These are phyloP conservation scores for Pyricularia sp. DNA, from an alignment of 2,329 filamentous ascomycete genomes.

Conservation along the genomic window DNA sequence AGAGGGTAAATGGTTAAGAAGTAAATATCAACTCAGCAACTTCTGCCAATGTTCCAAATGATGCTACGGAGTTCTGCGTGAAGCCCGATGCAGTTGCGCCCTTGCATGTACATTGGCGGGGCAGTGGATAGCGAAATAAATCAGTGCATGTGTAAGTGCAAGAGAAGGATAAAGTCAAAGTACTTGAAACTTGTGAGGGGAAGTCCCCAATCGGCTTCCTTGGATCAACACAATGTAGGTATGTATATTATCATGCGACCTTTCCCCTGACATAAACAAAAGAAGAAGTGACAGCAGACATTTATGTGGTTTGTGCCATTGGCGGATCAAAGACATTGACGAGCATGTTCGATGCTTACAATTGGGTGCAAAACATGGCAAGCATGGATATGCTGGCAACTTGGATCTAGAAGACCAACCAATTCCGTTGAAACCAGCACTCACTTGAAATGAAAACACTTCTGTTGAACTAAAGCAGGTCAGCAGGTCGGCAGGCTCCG, in stretches of 20 bases:
- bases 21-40: not conserved
- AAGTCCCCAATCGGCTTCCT: not conserved
- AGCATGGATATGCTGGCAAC: not conserved
- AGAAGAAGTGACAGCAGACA: not conserved
- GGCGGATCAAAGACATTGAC: not conserved
- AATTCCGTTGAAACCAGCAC: not conserved
- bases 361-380: not conserved
- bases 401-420: not conserved
- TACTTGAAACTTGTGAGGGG: not conserved
- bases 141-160: not conserved
- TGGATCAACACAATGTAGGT: not conserved
- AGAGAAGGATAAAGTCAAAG: not conserved
- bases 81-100: not conserved
- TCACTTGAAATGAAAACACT: not conserved
- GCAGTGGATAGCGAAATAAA: not conserved
- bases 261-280: not conserved
- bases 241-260: not conserved
- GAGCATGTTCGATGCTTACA: not conserved
- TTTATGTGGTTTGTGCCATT: not conserved
- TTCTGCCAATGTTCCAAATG: not conserved
- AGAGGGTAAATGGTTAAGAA: not conserved
- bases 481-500: slow-evolving; percentile 2
- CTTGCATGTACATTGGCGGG: not conserved
- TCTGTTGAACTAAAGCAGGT: not conserved
- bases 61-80: not conserved